A percentile compares a stretch with the other conserved stretches of the same genome.
These are phyloP conservation scores for Alternaria sp. DNA, from an alignment of 2,329 filamentous ascomycete genomes.

Conservation along the genomic window DNA sequence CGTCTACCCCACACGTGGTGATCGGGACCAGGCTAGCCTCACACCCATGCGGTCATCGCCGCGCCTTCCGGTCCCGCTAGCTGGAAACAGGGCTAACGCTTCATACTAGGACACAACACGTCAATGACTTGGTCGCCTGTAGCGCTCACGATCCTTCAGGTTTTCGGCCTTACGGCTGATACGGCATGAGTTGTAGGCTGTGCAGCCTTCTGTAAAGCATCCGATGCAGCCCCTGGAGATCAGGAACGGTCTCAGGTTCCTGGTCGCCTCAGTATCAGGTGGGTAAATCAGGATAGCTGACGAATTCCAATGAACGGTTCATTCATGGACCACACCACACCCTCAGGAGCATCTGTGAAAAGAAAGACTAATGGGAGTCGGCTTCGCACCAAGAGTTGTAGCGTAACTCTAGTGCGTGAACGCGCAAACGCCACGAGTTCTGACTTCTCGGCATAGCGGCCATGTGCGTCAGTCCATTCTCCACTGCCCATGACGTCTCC, in stretches of 20 bases:
- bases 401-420: constrained; percentile 23
- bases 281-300: not conserved
- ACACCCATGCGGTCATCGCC: constrained; percentile 23
- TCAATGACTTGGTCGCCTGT: constrained; percentile 46
- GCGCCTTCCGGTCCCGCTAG: constrained; percentile 14
- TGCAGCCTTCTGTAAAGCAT: constrained; percentile 23
- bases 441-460: constrained; percentile 17
- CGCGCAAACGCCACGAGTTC: constrained; percentile 30
- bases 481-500: constrained; percentile 27
- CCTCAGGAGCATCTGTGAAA: not conserved
- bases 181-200: constrained; percentile 26
- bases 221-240: not conserved
- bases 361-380: constrained; percentile 3
- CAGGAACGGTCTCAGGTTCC: not conserved
- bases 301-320: not conserved
- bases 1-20: constrained; percentile 17
- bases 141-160: constrained; percentile 38
- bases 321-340: not conserved
- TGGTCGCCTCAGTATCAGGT: constrained; percentile 3
- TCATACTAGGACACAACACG: constrained; percentile 38
- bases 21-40: constrained; percentile 8
- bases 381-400: constrained; percentile 15
- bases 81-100: constrained; percentile 22
- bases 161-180: constrained; percentile 35
- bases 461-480: constrained; percentile 26